phyloP scores from a whole-genome alignment of 2,329 filamentous ascomycete species.

The Neofusicoccum ribis region DNA sequence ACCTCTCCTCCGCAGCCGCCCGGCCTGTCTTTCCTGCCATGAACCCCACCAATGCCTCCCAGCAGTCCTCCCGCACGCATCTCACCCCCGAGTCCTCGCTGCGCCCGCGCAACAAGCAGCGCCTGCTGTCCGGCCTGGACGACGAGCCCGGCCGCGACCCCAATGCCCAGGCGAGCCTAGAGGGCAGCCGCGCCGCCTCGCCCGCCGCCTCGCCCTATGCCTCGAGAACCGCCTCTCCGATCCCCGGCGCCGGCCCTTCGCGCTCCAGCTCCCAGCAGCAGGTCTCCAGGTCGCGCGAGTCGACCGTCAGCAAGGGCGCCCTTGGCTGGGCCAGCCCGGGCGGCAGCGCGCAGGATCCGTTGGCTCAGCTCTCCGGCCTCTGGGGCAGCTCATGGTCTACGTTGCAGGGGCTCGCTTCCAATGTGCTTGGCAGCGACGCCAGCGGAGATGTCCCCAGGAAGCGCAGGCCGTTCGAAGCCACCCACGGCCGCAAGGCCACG shows the following conservation, averaged over 20 bases:
- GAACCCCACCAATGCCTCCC: conserved; percentile 41
- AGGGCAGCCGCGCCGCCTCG: conserved; percentile 30
- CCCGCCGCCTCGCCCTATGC: conserved; percentile 39
- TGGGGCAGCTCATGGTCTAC: conserved; percentile 52
- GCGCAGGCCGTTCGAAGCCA: conserved; percentile 32
- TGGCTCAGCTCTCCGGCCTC: conserved; percentile 43
- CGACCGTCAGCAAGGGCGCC: background rate
- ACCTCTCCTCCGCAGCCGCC: conserved; percentile 9
- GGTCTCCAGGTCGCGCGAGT: background rate
- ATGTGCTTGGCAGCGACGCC: conserved; percentile 41
- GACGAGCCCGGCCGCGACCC: conserved; percentile 32
- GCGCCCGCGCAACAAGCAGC: conserved; percentile 45
- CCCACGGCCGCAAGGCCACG: conserved; percentile 31
- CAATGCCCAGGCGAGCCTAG: background rate
- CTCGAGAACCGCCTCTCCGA: conserved; percentile 44
- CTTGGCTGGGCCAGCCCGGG: conserved; percentile 13
- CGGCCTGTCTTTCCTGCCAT: conserved; percentile 29
- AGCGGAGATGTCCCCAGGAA: conserved; percentile 29
- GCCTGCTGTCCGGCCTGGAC: conserved; percentile 50
- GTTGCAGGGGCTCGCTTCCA: conserved; percentile 51
- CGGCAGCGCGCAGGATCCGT: conserved; percentile 27
- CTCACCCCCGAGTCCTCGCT: conserved; percentile 41
- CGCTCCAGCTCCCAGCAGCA: conserved; percentile 31
- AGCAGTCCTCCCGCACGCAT: conserved; percentile 41
- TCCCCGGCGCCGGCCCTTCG: conserved; percentile 39